Base-by-base conservation (phyloP, 371 early-diverging fungal genomes). In the Fennellomyces sp. region DNA sequence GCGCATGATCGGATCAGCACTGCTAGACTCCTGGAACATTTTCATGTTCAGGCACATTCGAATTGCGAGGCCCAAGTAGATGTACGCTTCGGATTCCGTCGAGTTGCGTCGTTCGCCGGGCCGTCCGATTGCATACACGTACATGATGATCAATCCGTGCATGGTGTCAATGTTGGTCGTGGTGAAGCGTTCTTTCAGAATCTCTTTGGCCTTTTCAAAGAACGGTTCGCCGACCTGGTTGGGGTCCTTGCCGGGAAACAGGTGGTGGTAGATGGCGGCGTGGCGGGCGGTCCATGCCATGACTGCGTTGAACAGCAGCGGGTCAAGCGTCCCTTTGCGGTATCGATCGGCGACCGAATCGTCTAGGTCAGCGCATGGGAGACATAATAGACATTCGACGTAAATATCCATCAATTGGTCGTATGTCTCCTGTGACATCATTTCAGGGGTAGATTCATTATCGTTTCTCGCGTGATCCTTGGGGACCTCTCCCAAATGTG, bases 281-380 rank as follows among this genome's bases (percentile, higher is more conserved):
- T 81, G 81, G 6, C 81, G 63, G 6, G 78, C 73, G 5, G 81
- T 65, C 81, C 81, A 81, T 19, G 75, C 70, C 47, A 81, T 56
- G 0, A 69, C 63, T 4, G 78, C 65, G 61, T 78, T 72, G 6
- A 66, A 48, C 12, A 81, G 25, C 23, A 81, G 41, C 2, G 80
- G 72, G 52, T 61, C 61, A 8, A 56, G 38, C 5, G 63, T 51
- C 13, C 56, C 57, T 5, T 38, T 49, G 12, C 42, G 28, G 33
- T 57, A 56, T 8, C 60, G 58, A 5, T 49, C 47, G 12, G 30
- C 31, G 3, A 68, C 39, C 25, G 63, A 68, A n/a, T 42, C n/a
- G 33, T 54, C 58, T 11, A 48, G 33, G 56, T 66, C 66, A 5
- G 58, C 47, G 50, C 60, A 52, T 15, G 70, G 70, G 3, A 70